A percentile compares a stretch with the other conserved stretches of the same genome.
Conservation (phyloP, 345 rosid species). For the Cardamine chenopodiifolia region DNA sequence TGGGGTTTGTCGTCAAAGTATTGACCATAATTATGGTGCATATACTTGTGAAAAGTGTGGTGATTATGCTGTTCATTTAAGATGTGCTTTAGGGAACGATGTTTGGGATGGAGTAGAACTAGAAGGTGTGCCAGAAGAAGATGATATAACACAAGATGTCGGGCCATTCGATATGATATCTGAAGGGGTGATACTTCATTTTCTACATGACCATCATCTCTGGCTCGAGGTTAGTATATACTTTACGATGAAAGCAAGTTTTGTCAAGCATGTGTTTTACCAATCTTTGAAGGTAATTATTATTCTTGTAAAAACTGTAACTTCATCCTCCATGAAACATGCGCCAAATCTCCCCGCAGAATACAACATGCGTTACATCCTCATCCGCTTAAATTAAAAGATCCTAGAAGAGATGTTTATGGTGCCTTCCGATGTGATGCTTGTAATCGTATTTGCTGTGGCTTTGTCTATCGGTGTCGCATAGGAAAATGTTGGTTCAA, state of each 20-base stretch:
- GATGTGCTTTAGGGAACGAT: not conserved
- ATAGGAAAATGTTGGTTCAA: not conserved
- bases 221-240: not conserved
- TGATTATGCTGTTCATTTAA: not conserved
- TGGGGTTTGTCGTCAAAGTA: not conserved
- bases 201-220: not conserved
- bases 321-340: too few species aligned
- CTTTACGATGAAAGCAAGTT: too few species aligned
- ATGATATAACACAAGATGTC: not conserved
- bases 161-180: not conserved
- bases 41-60: not conserved
- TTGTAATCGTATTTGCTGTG: not conserved
- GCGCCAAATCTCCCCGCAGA: not conserved
- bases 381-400: not conserved
- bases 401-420: too few species aligned
- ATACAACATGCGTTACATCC: not conserved
- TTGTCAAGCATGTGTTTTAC: not conserved
- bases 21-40: not conserved
- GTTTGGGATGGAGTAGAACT: too few species aligned
- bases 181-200: not conserved
- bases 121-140: not conserved
- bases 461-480: not conserved
- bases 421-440: fast-evolving
- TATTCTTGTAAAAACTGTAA: not conserved
- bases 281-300: not conserved